Conservation (phyloP, 2,329 filamentous ascomycete species). For the Fusarium redolens region DNA sequence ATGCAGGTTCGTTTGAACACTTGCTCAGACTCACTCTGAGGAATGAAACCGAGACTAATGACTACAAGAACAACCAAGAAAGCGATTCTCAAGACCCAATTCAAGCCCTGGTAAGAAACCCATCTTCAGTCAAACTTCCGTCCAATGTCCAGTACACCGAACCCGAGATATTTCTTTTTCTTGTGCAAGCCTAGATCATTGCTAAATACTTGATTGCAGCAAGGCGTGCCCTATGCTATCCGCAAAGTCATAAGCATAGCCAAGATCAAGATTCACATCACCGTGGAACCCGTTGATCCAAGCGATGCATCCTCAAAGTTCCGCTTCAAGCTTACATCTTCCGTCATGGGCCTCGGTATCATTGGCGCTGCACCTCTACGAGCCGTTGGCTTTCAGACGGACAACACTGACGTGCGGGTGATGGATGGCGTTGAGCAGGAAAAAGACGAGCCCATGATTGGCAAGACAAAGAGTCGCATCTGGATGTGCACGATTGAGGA, state of each 20-base stretch:
- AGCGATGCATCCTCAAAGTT: neutral
- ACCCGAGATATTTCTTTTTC: rapidly evolving
- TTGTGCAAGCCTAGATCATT: too few relatives aligned
- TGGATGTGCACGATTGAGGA: neutral
- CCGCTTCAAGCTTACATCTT: neutral
- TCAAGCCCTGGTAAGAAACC: neutral
- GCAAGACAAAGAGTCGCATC: neutral
- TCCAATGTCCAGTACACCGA: too few relatives aligned
- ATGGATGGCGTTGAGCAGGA: neutral
- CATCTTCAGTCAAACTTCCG: rapidly evolving
- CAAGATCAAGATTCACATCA: neutral
- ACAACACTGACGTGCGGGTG: neutral
- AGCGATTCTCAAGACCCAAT: neutral
- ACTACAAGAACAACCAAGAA: neutral
- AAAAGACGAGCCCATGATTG: neutral
- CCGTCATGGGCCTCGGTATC: neutral
- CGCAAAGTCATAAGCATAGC: neutral
- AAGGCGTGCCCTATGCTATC: neutral
- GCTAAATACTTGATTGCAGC: neutral
- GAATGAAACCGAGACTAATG: neutral
- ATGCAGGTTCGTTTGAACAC: neutral
- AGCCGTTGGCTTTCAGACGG: neutral
- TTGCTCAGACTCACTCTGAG: too few relatives aligned
- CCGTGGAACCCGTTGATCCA: neutral
- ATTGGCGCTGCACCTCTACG: neutral